These are phyloP conservation scores for Microdochium trichocladiopsis DNA, from an alignment of 2,329 filamentous ascomycete species.

Conservation along the genomic window DNA sequence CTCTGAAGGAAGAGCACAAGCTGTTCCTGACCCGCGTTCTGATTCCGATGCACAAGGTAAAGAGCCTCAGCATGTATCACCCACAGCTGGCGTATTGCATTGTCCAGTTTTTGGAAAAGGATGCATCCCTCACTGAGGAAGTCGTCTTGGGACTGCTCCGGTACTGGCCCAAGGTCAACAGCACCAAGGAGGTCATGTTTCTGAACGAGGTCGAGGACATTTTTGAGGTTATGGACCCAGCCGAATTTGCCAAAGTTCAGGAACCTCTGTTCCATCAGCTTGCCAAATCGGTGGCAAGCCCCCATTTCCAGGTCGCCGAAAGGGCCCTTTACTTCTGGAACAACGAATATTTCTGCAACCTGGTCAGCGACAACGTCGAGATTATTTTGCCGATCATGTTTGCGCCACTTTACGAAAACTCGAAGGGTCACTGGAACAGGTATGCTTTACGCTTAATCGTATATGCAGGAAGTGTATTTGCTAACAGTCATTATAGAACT, in stretches of 20 bases:
- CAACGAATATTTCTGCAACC: conserved; percentile 99
- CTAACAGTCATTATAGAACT: conserved; percentile 54
- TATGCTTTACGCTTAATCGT: conserved; percentile 33
- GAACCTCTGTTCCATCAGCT: conserved; percentile 96
- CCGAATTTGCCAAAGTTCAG: conserved; percentile 97
- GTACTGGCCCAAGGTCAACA: conserved; percentile 99
- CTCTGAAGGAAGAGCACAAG: conserved; percentile 97
- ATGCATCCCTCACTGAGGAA: conserved; percentile 94
- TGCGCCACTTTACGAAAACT: conserved; percentile 95
- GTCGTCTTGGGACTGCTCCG: conserved; percentile 89
- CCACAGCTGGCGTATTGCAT: conserved; percentile 98
- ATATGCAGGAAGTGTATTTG: not conserved
- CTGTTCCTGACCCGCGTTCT: conserved; percentile 91
- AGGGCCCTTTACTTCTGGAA: conserved; percentile 99
- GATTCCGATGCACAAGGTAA: conserved; percentile 93
- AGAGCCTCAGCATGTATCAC: conserved; percentile 99
- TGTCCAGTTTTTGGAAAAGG: conserved; percentile 97
- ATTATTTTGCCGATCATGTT: conserved; percentile 99
- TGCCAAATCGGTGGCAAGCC: conserved; percentile 95
- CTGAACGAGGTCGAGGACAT: conserved; percentile 99
- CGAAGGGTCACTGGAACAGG: conserved; percentile 99
- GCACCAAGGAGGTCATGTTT: conserved; percentile 99
- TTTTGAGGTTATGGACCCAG: conserved; percentile 98
- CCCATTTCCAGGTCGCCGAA: conserved; percentile 98
- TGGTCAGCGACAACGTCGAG: conserved; percentile 98